A percentile compares a stretch with the other conserved stretches of the same genome.
phyloP scores from a whole-genome alignment of 768 basidiomycete genomes.

The Tephrocybe sp. region DNA sequence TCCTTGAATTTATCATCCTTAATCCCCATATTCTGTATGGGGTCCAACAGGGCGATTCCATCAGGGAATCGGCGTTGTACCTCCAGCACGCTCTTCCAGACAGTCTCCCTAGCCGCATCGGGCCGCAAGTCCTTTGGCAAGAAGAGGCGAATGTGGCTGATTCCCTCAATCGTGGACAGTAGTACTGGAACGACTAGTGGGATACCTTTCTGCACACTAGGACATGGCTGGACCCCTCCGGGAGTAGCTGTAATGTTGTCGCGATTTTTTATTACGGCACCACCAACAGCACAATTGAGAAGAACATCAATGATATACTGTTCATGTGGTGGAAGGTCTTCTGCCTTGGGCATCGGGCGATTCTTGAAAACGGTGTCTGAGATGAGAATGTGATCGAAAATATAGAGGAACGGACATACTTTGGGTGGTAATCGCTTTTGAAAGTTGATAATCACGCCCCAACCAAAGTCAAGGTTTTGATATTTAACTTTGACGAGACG shows the following conservation, averaged over 20 bases:
- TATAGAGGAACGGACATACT: constrained; percentile 35
- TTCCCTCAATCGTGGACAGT: constrained; percentile 81
- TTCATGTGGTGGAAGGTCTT: constrained; percentile 78
- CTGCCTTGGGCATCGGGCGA: constrained; percentile 63
- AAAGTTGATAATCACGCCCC: constrained; percentile 94
- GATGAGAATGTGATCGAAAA: background rate
- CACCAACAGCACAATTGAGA: constrained; percentile 71
- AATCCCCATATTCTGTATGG: constrained; percentile 93
- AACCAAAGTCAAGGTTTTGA: constrained; percentile 88
- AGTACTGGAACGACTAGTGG: constrained; percentile 89
- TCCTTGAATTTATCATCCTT: constrained; percentile 91
- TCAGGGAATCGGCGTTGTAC: constrained; percentile 90
- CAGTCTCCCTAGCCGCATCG: constrained; percentile 72
- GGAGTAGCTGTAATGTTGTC: constrained; percentile 56
- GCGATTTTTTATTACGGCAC: constrained; percentile 59
- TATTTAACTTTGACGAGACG: constrained; percentile 91
- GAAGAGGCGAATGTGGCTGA: constrained; percentile 84
- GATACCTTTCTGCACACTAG: constrained; percentile 68
- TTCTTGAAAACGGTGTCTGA: constrained; percentile 39
- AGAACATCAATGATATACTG: constrained; percentile 94
- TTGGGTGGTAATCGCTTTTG: constrained; percentile 86
- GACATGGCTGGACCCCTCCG: constrained; percentile 75
- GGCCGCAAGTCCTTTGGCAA: constrained; percentile 89
- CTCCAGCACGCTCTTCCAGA: constrained; percentile 89
- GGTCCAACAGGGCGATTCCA: constrained; percentile 86